Conservation (phyloP, 75 land plant species). For the Azolla pinnata region DNA sequence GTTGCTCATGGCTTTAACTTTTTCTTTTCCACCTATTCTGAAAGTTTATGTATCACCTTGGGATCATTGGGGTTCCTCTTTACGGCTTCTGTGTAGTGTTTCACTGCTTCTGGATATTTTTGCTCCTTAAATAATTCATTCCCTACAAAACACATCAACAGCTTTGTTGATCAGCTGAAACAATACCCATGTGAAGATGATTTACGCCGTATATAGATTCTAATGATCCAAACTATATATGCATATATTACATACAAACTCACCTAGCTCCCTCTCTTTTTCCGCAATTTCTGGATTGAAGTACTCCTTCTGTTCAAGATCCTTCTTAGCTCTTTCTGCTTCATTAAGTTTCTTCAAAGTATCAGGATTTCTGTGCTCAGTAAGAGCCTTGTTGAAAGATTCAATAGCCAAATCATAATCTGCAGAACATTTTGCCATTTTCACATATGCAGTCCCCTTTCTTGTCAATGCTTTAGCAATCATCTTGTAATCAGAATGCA, state of each 20-base stretch:
- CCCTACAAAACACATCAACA: conserved; percentile 32
- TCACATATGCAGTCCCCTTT: conserved; percentile 83
- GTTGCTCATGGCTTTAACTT: no score
- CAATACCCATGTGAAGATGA: background rate
- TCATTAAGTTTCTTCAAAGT: conserved; percentile 93
- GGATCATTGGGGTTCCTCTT: conserved; percentile 81
- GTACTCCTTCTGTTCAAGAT: conserved; percentile 83
- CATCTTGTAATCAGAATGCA: conserved; percentile 87
- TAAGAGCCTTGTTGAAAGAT: conserved; percentile 87
- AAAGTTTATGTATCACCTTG: conserved; percentile 35
- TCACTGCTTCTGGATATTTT: conserved; percentile 91
- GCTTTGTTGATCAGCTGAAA: background rate
- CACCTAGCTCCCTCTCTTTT: conserved; percentile 93
- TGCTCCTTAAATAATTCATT: conserved; percentile 87
- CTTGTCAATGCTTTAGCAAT: conserved; percentile 84
- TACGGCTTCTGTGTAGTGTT: conserved; percentile 82
- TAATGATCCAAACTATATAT: background rate
- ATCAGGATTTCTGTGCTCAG: conserved; percentile 95
- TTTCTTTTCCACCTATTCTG: background rate
- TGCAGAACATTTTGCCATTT: conserved; percentile 68
- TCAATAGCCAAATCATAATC: conserved; percentile 95
- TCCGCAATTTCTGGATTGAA: conserved; percentile 85
- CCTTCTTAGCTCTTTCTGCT: conserved; percentile 90
- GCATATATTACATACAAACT: background rate
- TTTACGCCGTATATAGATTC: background rate